A percentile compares a stretch with the other conserved stretches of the same genome.
Evolutionary conservation across 305 asterid genomes (phyloP).

Genomic region (Fraxinus albicans): DNA sequence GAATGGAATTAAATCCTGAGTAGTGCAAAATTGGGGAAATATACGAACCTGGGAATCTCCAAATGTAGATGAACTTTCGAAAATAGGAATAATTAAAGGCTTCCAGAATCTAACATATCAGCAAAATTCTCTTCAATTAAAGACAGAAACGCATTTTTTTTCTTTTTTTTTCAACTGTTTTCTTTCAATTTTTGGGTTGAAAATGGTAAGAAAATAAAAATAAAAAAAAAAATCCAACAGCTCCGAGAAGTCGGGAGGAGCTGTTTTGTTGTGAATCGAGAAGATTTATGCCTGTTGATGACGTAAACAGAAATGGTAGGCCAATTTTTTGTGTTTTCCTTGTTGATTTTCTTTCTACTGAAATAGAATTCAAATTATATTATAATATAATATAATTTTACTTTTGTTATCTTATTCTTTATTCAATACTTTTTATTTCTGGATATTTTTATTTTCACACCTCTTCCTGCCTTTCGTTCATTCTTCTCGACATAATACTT

Average conservation of each 20-base stretch:
- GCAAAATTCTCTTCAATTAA: neutral
- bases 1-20: neutral
- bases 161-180: neutral
- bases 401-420: neutral
- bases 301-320: neutral
- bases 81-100: neutral
- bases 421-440: neutral
- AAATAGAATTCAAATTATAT: neutral
- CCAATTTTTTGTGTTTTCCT: neutral
- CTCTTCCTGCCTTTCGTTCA: too few species aligned
- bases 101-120: neutral
- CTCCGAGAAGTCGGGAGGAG: neutral
- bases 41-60: neutral
- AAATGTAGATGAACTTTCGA: constrained; percentile 2
- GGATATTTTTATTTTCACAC: too few species aligned
- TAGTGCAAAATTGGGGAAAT: neutral
- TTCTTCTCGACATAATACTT: too few species aligned
- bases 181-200: neutral
- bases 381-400: neutral
- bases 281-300: neutral
- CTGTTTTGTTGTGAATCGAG: neutral
- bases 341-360: neutral
- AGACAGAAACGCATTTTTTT: neutral
- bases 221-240: neutral
- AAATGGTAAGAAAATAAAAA: neutral